Evolutionary conservation across 345 rosid genomes (phyloP).

Genomic region (Linum usitatissimum): DNA sequence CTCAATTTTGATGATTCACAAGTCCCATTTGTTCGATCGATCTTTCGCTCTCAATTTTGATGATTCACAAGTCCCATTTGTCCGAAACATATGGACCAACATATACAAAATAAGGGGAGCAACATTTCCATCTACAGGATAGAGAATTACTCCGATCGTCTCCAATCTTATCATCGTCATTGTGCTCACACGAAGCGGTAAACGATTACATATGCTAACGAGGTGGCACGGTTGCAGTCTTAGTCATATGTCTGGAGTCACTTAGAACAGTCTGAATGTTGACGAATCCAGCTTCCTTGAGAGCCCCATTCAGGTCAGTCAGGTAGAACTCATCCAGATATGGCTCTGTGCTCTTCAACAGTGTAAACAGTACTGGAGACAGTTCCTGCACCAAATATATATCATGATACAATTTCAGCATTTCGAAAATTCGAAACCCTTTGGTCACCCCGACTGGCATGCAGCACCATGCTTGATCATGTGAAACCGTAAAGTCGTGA

Average conservation of each 20-base stretch:
- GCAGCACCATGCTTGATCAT: background rate
- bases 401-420: background rate
- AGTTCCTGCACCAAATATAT: slow-evolving; percentile 25
- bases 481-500: background rate
- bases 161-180: no score
- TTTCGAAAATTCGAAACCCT: background rate
- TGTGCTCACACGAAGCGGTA: no score
- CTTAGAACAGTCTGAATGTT: slow-evolving; percentile 32
- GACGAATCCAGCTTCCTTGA: slow-evolving; percentile 38
- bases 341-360: slow-evolving; percentile 57
- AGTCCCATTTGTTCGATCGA: no score
- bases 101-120: no score
- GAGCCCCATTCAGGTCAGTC: slow-evolving; percentile 38
- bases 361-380: slow-evolving; percentile 45
- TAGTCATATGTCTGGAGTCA: slow-evolving; percentile 44
- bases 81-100: no score
- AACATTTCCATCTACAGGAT: no score
- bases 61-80: no score
- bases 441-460: background rate
- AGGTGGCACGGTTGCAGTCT: slow-evolving; percentile 47
- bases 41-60: no score
- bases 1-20: no score
- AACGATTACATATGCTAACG: slow-evolving; percentile 1
- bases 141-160: no score
- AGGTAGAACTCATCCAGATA: slow-evolving; percentile 41